These are phyloP conservation scores for Cyamopsis tetragonoloba DNA, from an alignment of 306 rosid genomes.

Conservation along the genomic window DNA sequence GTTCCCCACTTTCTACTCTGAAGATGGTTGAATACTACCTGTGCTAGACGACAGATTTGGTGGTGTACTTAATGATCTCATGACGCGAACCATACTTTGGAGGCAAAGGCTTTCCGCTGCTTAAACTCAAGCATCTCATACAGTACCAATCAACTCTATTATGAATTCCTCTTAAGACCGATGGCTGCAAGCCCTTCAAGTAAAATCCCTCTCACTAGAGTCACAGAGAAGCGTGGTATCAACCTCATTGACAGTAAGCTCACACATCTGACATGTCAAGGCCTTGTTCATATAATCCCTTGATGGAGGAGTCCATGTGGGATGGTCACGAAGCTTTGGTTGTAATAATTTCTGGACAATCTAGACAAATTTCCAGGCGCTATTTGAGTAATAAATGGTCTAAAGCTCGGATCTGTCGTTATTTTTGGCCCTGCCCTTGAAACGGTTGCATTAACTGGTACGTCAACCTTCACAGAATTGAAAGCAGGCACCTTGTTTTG, in stretches of 20 bases:
- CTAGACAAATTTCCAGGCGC: constrained; percentile 59
- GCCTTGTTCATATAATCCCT: constrained; percentile 98
- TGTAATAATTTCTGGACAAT: constrained; percentile 73
- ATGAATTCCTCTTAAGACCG: constrained; percentile 78
- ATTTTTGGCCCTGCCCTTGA: constrained; percentile 45
- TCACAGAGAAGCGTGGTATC: constrained; percentile 88
- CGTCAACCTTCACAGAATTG: constrained; percentile 56
- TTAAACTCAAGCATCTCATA: constrained; percentile 69
- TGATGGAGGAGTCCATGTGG: constrained; percentile 97
- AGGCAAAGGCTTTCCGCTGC: constrained; percentile 93
- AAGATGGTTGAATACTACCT: constrained; percentile 45
- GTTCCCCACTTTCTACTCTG: constrained; percentile 59
- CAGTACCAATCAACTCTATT: constrained; percentile 98
- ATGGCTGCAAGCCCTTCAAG: constrained; percentile 67
- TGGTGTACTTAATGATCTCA: constrained; percentile 75
- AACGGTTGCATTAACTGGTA: constrained; percentile 33
- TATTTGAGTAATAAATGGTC: constrained; percentile 58
- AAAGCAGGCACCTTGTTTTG: constrained; percentile 61
- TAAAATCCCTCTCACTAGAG: constrained; percentile 95
- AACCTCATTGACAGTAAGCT: constrained; percentile 73
- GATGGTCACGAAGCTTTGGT: constrained; percentile 78
- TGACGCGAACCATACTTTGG: constrained; percentile 99
- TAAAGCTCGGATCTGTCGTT: constrained; percentile 57
- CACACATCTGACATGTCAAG: constrained; percentile 78
- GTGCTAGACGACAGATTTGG: constrained; percentile 52